Conservation (phyloP, 1,139 yeast genomes). For the Tardiomyces blankii region DNA sequence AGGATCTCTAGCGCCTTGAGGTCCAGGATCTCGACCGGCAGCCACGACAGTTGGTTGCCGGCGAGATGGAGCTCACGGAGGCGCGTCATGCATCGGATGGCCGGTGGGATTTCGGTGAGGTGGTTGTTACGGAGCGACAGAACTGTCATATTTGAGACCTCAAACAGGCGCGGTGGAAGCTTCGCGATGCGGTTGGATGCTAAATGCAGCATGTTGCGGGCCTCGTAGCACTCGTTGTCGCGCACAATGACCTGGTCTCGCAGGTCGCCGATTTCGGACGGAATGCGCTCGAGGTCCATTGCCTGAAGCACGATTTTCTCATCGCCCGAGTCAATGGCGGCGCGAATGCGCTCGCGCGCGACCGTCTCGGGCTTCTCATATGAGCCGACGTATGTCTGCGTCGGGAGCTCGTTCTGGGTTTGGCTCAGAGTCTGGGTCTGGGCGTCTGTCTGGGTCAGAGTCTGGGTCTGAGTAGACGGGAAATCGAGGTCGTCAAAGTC, state of each 20-base stretch:
- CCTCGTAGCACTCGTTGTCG: conserved; percentile 9
- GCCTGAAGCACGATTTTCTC: conserved; percentile 34
- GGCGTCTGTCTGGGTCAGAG: not conserved
- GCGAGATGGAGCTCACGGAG: conserved; percentile 42
- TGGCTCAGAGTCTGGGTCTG: not conserved
- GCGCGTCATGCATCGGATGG: conserved; percentile 33
- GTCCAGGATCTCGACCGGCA: conserved; percentile 45
- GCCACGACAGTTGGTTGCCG: conserved; percentile 37
- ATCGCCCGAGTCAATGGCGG: conserved; percentile 26
- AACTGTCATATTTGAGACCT: conserved; percentile 40
- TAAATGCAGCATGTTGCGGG: conserved; percentile 37
- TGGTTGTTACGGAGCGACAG: conserved; percentile 43
- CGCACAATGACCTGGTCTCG: conserved; percentile 29
- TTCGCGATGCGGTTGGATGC: conserved; percentile 38
- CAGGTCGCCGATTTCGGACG: conserved; percentile 46
- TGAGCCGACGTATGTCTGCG: not conserved
- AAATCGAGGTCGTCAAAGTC: conserved; percentile 1
- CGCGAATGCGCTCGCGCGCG: conserved; percentile 14
- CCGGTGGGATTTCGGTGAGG: conserved; percentile 41
- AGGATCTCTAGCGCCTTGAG: conserved; percentile 35
- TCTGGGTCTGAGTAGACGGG: not conserved
- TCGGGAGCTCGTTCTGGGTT: too few species aligned
- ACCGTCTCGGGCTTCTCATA: conserved; percentile 1
- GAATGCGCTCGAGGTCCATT: conserved; percentile 34
- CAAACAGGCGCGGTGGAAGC: conserved; percentile 42